Conservation (phyloP, 345 rosid genomes). For the Camelina neglecta region DNA sequence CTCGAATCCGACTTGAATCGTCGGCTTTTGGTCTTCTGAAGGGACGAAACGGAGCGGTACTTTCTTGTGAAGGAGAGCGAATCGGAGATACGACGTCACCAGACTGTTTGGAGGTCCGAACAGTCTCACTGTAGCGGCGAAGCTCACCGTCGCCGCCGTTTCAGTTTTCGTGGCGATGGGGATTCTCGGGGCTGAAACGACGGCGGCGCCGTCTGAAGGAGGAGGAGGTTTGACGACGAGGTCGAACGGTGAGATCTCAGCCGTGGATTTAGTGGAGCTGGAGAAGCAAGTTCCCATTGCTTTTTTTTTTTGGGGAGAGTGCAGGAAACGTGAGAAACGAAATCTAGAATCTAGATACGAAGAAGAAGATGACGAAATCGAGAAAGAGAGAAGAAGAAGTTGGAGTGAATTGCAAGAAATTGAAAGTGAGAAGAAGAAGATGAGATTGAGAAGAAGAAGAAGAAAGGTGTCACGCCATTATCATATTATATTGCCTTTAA, state of each 20-base stretch:
- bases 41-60: slow-evolving; percentile 52
- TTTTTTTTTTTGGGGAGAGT: not conserved
- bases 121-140: slow-evolving; percentile 46
- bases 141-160: slow-evolving; percentile 18
- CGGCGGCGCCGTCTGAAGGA: slow-evolving; percentile 3
- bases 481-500: not conserved
- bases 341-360: slow-evolving; percentile 17
- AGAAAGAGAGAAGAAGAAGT: not conserved
- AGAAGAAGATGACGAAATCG: not conserved
- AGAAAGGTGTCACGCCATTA: slow-evolving; percentile 40
- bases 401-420: slow-evolving; percentile 41
- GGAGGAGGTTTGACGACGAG: slow-evolving; percentile 40
- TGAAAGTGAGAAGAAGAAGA: slow-evolving; percentile 7
- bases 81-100: slow-evolving; percentile 54
- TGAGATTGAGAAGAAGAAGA: slow-evolving; percentile 19
- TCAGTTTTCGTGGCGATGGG: not conserved
- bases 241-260: slow-evolving; percentile 61
- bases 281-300: slow-evolving; percentile 62
- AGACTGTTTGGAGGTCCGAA: slow-evolving; percentile 48
- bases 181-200: not conserved
- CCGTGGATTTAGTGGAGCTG: slow-evolving; percentile 45
- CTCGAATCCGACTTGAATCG: slow-evolving; percentile 58
- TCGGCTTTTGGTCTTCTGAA: slow-evolving; percentile 41
- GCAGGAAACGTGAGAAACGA: slow-evolving; percentile 24
- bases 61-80: slow-evolving; percentile 61